Evolutionary conservation across 192 early-diverging fungal species (phyloP).

Genomic region (Irineochytrium annulatum): DNA sequence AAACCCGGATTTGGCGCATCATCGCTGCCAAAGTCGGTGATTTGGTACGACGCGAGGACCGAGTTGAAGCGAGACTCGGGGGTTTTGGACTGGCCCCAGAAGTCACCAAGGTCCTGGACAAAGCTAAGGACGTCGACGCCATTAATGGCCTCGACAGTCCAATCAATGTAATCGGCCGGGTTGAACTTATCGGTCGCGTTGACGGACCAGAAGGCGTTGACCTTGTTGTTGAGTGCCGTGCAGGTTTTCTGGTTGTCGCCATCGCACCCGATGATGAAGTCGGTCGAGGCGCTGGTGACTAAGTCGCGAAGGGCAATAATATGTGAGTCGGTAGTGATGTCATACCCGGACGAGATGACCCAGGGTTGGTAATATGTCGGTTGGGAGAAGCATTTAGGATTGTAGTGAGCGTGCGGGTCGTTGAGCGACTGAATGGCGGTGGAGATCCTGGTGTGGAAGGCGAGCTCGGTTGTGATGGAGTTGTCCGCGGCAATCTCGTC

Average conservation of each 20-base stretch:
- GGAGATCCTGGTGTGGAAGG: not conserved
- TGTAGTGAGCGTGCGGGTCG: not conserved
- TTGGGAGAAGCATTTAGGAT: not conserved
- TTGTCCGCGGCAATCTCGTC: not conserved
- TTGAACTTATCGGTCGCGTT: not conserved
- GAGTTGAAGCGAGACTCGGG: no score
- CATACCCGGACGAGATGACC: not conserved
- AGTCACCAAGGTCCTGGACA: no score
- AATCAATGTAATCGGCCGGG: not conserved
- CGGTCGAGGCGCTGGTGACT: not conserved
- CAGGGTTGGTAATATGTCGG: not conserved
- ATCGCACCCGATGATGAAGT: not conserved
- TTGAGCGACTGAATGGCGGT: not conserved
- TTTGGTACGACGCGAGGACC: no score
- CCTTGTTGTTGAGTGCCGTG: not conserved
- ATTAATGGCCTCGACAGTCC: not conserved
- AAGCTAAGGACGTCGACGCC: not conserved
- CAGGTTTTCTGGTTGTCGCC: not conserved
- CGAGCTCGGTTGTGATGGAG: not conserved
- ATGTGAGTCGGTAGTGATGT: not conserved
- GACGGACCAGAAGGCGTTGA: not conserved
- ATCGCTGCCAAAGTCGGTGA: no score
- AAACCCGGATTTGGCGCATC: no score
- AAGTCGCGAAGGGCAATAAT: not conserved
- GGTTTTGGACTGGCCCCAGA: no score